Evolutionary conservation across 192 early-diverging fungal genomes (phyloP).

Genomic region (Entophlyctis luteolus): DNA sequence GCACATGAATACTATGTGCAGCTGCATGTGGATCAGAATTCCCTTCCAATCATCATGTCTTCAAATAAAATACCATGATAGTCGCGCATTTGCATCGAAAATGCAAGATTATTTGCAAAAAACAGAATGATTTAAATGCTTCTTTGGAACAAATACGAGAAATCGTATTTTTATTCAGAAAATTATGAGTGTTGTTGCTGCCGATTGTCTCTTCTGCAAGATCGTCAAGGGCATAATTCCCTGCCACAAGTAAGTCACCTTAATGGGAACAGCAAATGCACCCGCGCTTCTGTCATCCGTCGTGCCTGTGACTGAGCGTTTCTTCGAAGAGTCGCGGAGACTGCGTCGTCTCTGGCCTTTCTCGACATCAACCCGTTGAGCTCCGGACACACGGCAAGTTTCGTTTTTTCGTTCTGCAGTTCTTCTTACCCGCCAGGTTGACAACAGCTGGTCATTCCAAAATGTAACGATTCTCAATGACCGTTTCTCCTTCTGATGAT

Average conservation of each 20-base stretch:
- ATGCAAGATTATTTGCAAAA: background rate
- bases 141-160: background rate
- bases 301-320: background rate
- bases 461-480: constrained; percentile 48
- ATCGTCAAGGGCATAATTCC: constrained; percentile 80
- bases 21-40: background rate
- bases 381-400: constrained; percentile 57
- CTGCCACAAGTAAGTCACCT: constrained; percentile 59
- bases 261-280: background rate
- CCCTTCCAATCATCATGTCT: background rate
- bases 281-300: background rate
- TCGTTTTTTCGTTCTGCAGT: background rate
- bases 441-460: constrained; percentile 65
- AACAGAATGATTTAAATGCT: background rate
- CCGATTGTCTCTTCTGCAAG: constrained; percentile 89
- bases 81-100: background rate
- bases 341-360: constrained; percentile 72
- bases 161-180: background rate
- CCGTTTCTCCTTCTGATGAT: background rate
- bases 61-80: background rate
- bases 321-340: constrained; percentile 51
- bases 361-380: constrained; percentile 76
- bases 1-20: background rate
- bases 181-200: constrained; percentile 19
- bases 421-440: background rate